Evolutionary conservation across 306 rosid species (phyloP), one percentile per base, ranked within the genome.

Genomic region (Astragalus glycyphyllos): DNA sequence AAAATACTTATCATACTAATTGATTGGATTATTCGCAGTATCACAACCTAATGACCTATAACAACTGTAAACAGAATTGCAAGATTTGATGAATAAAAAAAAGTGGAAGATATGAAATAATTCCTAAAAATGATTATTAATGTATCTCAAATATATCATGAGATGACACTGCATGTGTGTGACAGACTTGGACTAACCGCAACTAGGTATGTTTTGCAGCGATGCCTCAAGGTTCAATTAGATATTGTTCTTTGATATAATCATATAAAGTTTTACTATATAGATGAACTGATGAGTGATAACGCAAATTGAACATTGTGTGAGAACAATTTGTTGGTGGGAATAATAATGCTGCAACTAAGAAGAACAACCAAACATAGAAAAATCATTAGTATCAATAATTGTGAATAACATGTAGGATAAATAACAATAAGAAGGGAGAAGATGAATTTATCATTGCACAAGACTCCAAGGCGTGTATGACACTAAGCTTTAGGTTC

Each of bases 1-100:
- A 58, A 71, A 34, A 32, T 20, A 20, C 23, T 0, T 20, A 20
- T 20, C 23, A 20, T 20, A 20, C 31, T 26, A 26, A 26, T 8
- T n/a, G 58, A 63, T 65, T 13, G 12, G 57, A 61, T 44, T 62
- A 15, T 70, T 70, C 47, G 55, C 50, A 41, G 48, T 53, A 51
- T 51, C 69, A 56, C 48, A 61, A 5, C 8, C 41, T 37, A 37
- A 5, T 37, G 4, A n/a, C 41, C 7, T 15, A n/a, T 26, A 29
- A 72, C 59, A 61, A 26, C 56, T 46, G 50, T 35, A 1, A 4
- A 4, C 8, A 37, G 6, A 37, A 0, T 5, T 37, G 8, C 41
- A 37, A 5, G 8, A 4, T 4, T 35, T 4, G 7, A 35, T 35
- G 7, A 4, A 35, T 62, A 15, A 31, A 40, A 9, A 11, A 1